Evolutionary conservation across 805 yeast genomes (phyloP).

Genomic region (Wickerhamomyces queroliae): DNA sequence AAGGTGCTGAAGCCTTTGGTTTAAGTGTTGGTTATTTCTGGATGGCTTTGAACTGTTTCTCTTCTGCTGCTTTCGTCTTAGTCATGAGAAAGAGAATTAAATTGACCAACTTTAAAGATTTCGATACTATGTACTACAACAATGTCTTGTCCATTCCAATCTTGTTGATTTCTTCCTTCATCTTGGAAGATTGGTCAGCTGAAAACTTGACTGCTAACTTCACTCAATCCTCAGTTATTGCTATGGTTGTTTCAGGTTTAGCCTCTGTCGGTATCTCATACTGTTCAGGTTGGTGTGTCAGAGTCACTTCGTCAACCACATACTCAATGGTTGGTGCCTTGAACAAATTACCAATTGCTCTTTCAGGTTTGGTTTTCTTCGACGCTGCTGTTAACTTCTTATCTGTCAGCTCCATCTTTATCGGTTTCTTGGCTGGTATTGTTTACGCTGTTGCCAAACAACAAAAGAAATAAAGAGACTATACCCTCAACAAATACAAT

Average conservation of each 20-base stretch:
- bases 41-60: conserved; percentile 94
- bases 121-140: conserved; percentile 98
- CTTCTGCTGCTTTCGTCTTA: conserved; percentile 90
- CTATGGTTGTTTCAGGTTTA: conserved; percentile 89
- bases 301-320: conserved; percentile 97
- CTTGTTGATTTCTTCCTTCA: conserved; percentile 64
- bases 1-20: conserved; percentile 27
- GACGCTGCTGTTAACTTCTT: conserved; percentile 93
- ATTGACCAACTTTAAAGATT: conserved; percentile 93
- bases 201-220: conserved; percentile 72
- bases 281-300: conserved; percentile 99
- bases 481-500: background rate
- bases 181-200: conserved; percentile 91
- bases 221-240: conserved; percentile 62
- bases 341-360: conserved; percentile 95
- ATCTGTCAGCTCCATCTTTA: conserved; percentile 82
- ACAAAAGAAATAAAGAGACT: conserved; percentile 34
- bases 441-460: conserved; percentile 95
- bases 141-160: conserved; percentile 91
- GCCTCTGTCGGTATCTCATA: conserved; percentile 96
- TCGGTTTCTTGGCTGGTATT: conserved; percentile 94
- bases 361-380: conserved; percentile 90
- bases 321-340: conserved; percentile 99
- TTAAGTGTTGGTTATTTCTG: conserved; percentile 82
- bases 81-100: conserved; percentile 97